Evolutionary conservation across 305 asterid genomes (phyloP).

Genomic region (Rubia peregrina): DNA sequence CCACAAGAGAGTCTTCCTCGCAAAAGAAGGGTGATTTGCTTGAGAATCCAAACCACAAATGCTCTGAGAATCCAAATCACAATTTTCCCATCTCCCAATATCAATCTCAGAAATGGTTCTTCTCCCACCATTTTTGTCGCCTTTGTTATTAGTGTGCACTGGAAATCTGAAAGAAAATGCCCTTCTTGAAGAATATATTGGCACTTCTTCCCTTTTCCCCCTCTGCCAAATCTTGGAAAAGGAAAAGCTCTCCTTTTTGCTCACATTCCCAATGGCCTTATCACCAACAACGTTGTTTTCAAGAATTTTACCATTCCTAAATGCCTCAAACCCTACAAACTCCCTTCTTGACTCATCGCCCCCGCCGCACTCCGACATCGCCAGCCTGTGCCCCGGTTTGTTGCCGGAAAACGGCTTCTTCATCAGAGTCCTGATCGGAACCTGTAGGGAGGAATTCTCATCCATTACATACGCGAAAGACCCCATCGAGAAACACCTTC

Average conservation of each 20-base stretch:
- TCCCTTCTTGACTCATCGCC: slow-evolving; percentile 61
- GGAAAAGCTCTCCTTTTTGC: slow-evolving; percentile 39
- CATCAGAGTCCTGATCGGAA: slow-evolving; percentile 56
- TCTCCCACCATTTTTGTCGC: slow-evolving; percentile 24
- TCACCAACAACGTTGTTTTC: not conserved
- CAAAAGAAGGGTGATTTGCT: slow-evolving; percentile 49
- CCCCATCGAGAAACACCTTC: slow-evolving; percentile 91
- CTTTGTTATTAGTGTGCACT: slow-evolving; percentile 10
- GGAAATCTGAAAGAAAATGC: slow-evolving; percentile 68
- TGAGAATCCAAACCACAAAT: slow-evolving; percentile 59
- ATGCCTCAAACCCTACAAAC: slow-evolving; percentile 54
- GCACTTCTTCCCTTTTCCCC: slow-evolving; percentile 39
- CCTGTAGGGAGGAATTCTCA: slow-evolving; percentile 56
- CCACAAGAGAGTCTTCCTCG: slow-evolving; percentile 74
- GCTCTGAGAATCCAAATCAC: slow-evolving; percentile 47
- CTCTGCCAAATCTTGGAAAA: slow-evolving; percentile 55
- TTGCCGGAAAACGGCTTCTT: slow-evolving; percentile 42
- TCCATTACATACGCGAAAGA: slow-evolving; percentile 89
- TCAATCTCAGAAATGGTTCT: slow-evolving; percentile 55
- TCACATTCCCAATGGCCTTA: slow-evolving; percentile 23
- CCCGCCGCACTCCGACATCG: slow-evolving; percentile 75
- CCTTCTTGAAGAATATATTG: slow-evolving; percentile 35
- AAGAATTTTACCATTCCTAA: slow-evolving; percentile 16
- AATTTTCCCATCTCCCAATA: slow-evolving; percentile 49
- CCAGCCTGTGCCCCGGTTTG: slow-evolving; percentile 55